Evolutionary conservation across 495 filamentous ascomycete species (phyloP), one percentile per base, ranked within the genome.

Genomic region (Hypoxylon crocopeplum): DNA sequence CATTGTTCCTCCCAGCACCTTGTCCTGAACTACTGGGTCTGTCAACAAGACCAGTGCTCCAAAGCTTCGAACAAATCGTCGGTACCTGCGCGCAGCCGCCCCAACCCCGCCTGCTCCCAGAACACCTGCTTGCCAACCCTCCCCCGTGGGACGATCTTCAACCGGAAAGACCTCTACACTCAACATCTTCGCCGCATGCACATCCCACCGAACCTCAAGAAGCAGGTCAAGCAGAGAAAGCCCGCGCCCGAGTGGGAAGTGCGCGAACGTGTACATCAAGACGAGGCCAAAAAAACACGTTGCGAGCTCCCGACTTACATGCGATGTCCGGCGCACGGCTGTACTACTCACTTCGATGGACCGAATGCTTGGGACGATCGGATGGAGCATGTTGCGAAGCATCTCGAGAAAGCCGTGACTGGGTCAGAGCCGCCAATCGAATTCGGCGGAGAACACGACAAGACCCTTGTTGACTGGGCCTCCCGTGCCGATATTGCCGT

Each of bases 111-210:
- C n/a, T 65, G 45, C 15, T 39, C 56, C 11, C 41, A 56, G 4
- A 69, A 39, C 70, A 67, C 55, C 39, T 38, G 27, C 52, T 15
- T 44, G 16, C 32, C 60, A 7, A 20, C 22, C 8, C 57, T 68
- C 5, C 70, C 70, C 10, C 69, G 69, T 25, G 76, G 76, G 15
- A 87, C 90, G 48, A 86, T 90, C 69, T 96, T 96, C 77, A 94
- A 95, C 73, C 88, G 92, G 59, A 97, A 96, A 69, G 92, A 97
- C 61, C 84, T 97, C 19, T 96, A 93, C 78, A 92, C 87, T 0
- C 91, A 96, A 62, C 92, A 97, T 57, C 79, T 93, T 1, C 84
- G 90, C 7, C 85, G 92, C 48, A 96, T 96, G 92, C 92, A 97
- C 67, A 72, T 76, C 0, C 84, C 86, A 2, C 15, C 67, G 4